Evolutionary conservation across 306 rosid species (phyloP).

Genomic region (Glycyrrhiza uralensis): DNA sequence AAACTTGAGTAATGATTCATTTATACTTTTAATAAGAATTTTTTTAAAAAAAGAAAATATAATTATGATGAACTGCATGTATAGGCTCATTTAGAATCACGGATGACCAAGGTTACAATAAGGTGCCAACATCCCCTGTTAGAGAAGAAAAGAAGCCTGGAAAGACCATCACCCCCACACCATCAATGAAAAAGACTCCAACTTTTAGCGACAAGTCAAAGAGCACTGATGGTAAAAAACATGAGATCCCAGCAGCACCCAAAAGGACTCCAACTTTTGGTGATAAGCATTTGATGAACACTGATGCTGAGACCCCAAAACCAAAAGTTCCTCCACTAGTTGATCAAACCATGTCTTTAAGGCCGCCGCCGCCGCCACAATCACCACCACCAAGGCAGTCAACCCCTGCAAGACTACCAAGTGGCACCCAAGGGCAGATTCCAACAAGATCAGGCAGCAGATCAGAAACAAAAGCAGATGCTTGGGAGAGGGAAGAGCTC

Average conservation of each 20-base stretch:
- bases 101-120: conserved; percentile 31
- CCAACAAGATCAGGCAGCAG: conserved; percentile 1
- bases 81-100: conserved; percentile 36
- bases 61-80: conserved; percentile 2
- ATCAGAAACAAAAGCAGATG: conserved; percentile 46
- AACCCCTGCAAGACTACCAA: conserved; percentile 2
- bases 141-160: conserved; percentile 30
- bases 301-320: conserved; percentile 27
- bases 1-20: neutral
- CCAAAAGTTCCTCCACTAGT: neutral
- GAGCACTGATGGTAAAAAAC: neutral
- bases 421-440: conserved; percentile 18
- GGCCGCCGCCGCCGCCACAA: neutral
- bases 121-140: conserved; percentile 20
- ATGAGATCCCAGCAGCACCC: conserved; percentile 29
- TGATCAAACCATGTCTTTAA: conserved; percentile 21
- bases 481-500: conserved; percentile 66
- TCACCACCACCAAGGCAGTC: neutral
- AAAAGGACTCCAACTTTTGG: conserved; percentile 17
- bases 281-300: conserved; percentile 16
- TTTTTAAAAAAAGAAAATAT: neutral
- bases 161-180: conserved; percentile 22
- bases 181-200: conserved; percentile 39
- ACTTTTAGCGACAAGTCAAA: conserved; percentile 18
- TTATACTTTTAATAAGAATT: neutral